These are phyloP conservation scores for Paxillus involutus DNA, from an alignment of 768 basidiomycete genomes.

Conservation along the genomic window DNA sequence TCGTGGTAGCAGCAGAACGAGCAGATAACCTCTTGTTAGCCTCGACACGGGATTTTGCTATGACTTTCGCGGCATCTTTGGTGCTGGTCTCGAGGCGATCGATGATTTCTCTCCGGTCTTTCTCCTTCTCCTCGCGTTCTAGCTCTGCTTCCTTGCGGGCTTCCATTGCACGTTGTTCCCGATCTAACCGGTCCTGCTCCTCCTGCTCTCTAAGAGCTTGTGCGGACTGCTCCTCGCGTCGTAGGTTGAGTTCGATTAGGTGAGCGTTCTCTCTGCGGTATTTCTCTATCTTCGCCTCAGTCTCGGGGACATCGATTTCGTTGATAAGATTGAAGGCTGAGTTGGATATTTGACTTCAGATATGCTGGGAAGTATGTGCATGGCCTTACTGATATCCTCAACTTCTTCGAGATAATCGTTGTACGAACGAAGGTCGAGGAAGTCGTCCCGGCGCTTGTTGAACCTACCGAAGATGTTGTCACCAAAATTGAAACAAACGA, in stretches of 20 bases:
- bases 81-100: constrained; percentile 79
- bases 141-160: constrained; percentile 69
- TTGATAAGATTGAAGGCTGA: constrained; percentile 95
- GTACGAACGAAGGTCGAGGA: constrained; percentile 72
- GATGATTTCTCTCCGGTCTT: constrained; percentile 71
- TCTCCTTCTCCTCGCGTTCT: constrained; percentile 74
- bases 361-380: neutral
- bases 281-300: constrained; percentile 78
- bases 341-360: neutral
- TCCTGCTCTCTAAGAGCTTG: constrained; percentile 76
- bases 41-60: constrained; percentile 66
- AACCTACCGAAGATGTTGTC: constrained; percentile 54
- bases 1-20: constrained; percentile 43
- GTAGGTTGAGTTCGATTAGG: constrained; percentile 79
- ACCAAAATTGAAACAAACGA: neutral
- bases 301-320: constrained; percentile 75
- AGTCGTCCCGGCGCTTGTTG: constrained; percentile 92
- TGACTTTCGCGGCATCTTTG: constrained; percentile 66
- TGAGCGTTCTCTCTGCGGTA: constrained; percentile 82
- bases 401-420: constrained; percentile 97
- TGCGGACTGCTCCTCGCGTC: constrained; percentile 76
- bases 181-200: constrained; percentile 71
- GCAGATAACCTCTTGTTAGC: constrained; percentile 62
- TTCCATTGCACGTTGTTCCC: constrained; percentile 67
- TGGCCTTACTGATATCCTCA: constrained; percentile 77